phyloP scores from a whole-genome alignment of 2,329 filamentous ascomycete species.

The Incumbomyces lentus region DNA sequence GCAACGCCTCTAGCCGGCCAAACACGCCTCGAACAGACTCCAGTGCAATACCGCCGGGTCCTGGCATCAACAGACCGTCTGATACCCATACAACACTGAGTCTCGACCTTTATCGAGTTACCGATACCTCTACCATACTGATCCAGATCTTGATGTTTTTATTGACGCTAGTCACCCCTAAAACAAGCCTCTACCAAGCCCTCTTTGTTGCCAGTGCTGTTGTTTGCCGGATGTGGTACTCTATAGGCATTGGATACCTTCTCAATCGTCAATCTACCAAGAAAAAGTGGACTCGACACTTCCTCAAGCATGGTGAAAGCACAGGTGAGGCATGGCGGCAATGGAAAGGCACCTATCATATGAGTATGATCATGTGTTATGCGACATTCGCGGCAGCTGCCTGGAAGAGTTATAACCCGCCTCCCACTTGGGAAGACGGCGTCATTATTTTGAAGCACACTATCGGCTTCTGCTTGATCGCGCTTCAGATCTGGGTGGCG shows the following conservation, averaged over 20 bases:
- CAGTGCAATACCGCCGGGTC: not conserved
- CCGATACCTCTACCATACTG: constrained; percentile 70
- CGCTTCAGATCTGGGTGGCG: constrained; percentile 85
- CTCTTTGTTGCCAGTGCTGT: constrained; percentile 74
- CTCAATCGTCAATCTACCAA: constrained; percentile 75
- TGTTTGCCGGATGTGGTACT: constrained; percentile 84
- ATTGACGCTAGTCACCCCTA: constrained; percentile 65
- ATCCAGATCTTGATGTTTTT: constrained; percentile 64
- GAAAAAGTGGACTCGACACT: constrained; percentile 95
- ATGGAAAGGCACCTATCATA: constrained; percentile 92
- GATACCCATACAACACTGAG: constrained; percentile 78
- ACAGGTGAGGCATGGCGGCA: constrained; percentile 89
- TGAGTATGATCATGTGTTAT: constrained; percentile 85
- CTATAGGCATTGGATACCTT: constrained; percentile 73
- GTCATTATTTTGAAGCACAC: constrained; percentile 79
- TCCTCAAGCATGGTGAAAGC: constrained; percentile 89
- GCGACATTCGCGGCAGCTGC: constrained; percentile 78
- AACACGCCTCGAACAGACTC: not conserved
- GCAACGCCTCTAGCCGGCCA: constrained; percentile 22
- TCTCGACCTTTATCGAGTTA: constrained; percentile 75
- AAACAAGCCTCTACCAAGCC: constrained; percentile 62
- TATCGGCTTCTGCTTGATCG: constrained; percentile 66
- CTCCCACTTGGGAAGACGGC: constrained; percentile 77
- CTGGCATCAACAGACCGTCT: constrained; percentile 41
- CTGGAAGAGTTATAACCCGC: constrained; percentile 93